Percentiles rank a stretch among this genome's conserved stretches.
phyloP scores from a whole-genome alignment of 2,329 filamentous ascomycete species.

The Hymenoscyphus fraxineus region DNA sequence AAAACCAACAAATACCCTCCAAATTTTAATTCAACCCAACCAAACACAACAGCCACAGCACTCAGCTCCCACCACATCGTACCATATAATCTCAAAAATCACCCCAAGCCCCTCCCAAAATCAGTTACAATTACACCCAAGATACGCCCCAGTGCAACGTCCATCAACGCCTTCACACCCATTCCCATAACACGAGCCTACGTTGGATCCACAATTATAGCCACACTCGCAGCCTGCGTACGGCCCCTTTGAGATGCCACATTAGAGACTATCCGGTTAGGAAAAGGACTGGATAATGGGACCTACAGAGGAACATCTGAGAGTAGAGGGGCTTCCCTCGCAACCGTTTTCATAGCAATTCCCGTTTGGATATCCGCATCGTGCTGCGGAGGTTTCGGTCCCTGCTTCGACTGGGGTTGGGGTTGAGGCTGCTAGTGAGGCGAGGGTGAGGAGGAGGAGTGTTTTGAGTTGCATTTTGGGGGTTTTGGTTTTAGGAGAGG shows the following conservation, averaged over 20 bases:
- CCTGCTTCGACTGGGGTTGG: not conserved
- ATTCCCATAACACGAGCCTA: not conserved
- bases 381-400: not conserved
- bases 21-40: not conserved
- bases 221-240: conserved; percentile 2
- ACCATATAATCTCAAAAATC: not conserved
- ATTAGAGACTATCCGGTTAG: not conserved
- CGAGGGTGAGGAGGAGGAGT: not conserved
- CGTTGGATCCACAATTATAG: not conserved
- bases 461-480: not conserved
- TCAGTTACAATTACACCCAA: not conserved
- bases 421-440: not conserved
- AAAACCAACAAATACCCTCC: no score
- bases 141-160: not conserved
- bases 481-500: not conserved
- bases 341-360: conserved; percentile 5
- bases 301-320: not conserved
- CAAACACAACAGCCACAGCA: not conserved
- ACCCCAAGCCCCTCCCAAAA: not conserved
- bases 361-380: not conserved
- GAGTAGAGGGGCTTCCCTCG: not conserved
- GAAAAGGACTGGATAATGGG: no score
- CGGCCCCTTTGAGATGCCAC: not conserved
- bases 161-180: not conserved
- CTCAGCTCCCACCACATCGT: not conserved